Conservation (phyloP, 78 protist genomes). For the Dictyostelium citrinum region DNA sequence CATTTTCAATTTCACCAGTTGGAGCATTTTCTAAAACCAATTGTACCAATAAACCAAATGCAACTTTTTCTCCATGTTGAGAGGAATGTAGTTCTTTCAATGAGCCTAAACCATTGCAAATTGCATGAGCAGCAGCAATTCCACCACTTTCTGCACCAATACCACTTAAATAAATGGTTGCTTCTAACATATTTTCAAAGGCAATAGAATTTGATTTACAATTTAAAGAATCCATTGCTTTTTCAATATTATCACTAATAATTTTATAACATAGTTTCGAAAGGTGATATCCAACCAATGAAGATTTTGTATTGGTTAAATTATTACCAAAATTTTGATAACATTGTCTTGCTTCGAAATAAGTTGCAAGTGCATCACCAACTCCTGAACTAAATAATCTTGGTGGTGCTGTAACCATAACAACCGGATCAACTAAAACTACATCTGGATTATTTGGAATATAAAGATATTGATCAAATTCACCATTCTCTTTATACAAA, state of each 20-base stretch:
- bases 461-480: neutral
- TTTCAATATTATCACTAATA: neutral
- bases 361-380: neutral
- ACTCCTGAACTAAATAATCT: neutral
- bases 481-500: neutral
- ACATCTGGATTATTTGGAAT: neutral
- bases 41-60: neutral
- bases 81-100: neutral
- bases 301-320: neutral
- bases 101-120: neutral
- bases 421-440: neutral
- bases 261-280: neutral
- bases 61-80: constrained; percentile 3
- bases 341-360: neutral
- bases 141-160: neutral
- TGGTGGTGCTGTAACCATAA: neutral
- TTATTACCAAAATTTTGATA: neutral
- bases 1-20: neutral
- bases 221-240: neutral
- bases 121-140: neutral
- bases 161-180: neutral
- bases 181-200: neutral
- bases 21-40: neutral
- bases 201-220: neutral
- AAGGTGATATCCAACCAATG: neutral